Base-by-base conservation (phyloP, 2,329 filamentous ascomycete genomes). In the Herpomyces periplanetae region DNA sequence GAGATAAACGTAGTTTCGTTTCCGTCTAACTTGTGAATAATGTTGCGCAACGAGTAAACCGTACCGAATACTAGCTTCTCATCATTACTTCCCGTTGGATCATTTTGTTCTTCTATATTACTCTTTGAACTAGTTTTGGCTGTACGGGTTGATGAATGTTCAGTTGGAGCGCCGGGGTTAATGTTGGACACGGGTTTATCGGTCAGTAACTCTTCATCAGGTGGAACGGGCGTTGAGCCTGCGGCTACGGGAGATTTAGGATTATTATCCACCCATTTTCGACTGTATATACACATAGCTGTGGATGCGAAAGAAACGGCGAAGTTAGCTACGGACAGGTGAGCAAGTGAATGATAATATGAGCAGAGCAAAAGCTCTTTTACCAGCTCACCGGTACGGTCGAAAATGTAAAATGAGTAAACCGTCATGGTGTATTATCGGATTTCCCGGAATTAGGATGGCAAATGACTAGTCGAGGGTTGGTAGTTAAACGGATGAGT, bases 351-450 rank as follows among this genome's bases (percentile, higher is more conserved):
- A 17, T 17, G 8, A 10, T 13, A n/a, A 11, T 15, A 10, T 9
- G 13, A 5, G 12, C 15, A 9, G 13, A 15, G 15, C 9, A 11
- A 15, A 17, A 18, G 15, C 15, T 13, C 17, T 13, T 17, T 9
- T 11, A 11, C 14, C 4, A 18, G 33, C 53, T 35, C 50, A 88
- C 80, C 87, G 42, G 96, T 80, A 28, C 80, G 63, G 44, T 96
- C 80, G 38, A 96, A 96, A 36, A 96, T 88, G 49, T 87, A 87
- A 43, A 96, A 87, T 24, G 71, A 73, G 44, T 84, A 91, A 39
- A 91, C 65, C 24, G 64, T 60, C 80, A 96, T 91, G n/a, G n/a
- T n/a, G n/a, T n/a, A n/a, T n/a, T n/a, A n/a, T n/a, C n/a, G n/a
- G n/a, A n/a, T n/a, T n/a, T n/a, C n/a, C n/a, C n/a, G n/a, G n/a